These are phyloP conservation scores for Dendrobium officinale DNA, from an alignment of 106 monocot genomes.

Conservation along the genomic window DNA sequence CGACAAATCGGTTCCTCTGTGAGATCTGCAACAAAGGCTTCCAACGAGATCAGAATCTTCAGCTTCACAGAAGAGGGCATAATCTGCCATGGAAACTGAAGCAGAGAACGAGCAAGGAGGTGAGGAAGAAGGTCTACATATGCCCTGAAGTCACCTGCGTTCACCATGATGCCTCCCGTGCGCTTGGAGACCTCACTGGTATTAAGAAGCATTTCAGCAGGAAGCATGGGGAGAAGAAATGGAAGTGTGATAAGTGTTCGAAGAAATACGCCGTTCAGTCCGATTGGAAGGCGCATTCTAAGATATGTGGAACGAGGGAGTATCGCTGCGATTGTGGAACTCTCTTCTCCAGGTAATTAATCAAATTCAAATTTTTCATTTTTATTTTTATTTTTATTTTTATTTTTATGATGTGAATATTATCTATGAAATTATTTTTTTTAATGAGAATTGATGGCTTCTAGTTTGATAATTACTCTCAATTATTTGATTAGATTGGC, in stretches of 20 bases:
- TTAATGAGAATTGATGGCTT: too few relatives aligned
- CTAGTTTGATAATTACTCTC: too few relatives aligned
- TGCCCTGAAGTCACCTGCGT: conserved; percentile 52
- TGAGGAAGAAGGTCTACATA: conserved; percentile 61
- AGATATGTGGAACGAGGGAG: conserved; percentile 57
- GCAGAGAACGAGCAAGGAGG: conserved; percentile 23
- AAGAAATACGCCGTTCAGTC: conserved; percentile 73
- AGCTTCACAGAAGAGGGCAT: conserved; percentile 9
- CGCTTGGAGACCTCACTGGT: conserved; percentile 60
- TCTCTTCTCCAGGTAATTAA: conserved; percentile 47
- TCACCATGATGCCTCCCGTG: conserved; percentile 52
- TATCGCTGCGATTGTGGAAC: conserved; percentile 66
- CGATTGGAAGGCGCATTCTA: conserved; percentile 64
- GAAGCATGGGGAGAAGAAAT: conserved; percentile 77
- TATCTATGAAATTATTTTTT: too few relatives aligned
- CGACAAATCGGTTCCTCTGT: conserved; percentile 5
- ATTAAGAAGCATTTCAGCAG: conserved; percentile 72
- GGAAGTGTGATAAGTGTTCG: conserved; percentile 67
- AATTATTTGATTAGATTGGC: too few relatives aligned
- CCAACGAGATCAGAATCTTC: conserved; percentile 7
- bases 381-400: too few relatives aligned
- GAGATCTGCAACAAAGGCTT: conserved; percentile 10
- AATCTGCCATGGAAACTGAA: conserved; percentile 14
- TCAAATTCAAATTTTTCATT: too few relatives aligned
- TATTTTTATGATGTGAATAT: too few relatives aligned